Percentiles rank a stretch among this genome's conserved stretches.
phyloP scores from a whole-genome alignment of 352 stramenopile genomes.

The Globisporangium viniferum region DNA sequence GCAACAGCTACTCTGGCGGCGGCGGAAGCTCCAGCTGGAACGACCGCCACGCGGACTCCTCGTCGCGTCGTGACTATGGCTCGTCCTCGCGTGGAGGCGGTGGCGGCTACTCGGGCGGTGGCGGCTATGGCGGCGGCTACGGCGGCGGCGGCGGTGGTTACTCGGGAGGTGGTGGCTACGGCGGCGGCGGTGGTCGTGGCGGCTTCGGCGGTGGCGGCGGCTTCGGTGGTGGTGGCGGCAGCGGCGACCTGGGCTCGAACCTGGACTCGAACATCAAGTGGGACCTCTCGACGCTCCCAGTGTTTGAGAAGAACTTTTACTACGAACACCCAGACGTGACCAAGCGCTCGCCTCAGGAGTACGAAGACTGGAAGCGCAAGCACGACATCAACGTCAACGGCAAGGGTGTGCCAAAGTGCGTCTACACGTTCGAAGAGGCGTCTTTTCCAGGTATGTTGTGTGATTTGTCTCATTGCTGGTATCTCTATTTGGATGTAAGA shows the following conservation, averaged over 20 bases:
- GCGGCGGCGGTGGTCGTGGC: conserved; percentile 25
- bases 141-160: conserved; percentile 30
- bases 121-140: conserved; percentile 28
- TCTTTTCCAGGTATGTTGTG: conserved; percentile 73
- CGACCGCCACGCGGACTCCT: conserved; percentile 74
- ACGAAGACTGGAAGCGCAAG: conserved; percentile 89
- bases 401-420: conserved; percentile 97
- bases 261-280: conserved; percentile 95
- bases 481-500: not conserved
- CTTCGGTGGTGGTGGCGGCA: conserved; percentile 25
- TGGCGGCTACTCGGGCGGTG: conserved; percentile 27
- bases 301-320: conserved; percentile 99
- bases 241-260: conserved; percentile 82
- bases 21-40: conserved; percentile 31
- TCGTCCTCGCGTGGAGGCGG: conserved; percentile 30
- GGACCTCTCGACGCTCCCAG: conserved; percentile 90
- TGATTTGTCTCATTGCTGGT: conserved; percentile 4
- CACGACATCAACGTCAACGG: conserved; percentile 95
- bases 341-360: conserved; percentile 87
- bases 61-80: conserved; percentile 64
- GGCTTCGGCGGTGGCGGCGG: conserved; percentile 33
- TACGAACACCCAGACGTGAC: conserved; percentile 97
- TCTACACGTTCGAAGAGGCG: conserved; percentile 93
- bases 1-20: conserved; percentile 22
- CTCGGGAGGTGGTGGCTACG: conserved; percentile 25